These are phyloP conservation scores for Blastobotrys petasosporus DNA, from an alignment of 1,139 yeast genomes.

Conservation along the genomic window DNA sequence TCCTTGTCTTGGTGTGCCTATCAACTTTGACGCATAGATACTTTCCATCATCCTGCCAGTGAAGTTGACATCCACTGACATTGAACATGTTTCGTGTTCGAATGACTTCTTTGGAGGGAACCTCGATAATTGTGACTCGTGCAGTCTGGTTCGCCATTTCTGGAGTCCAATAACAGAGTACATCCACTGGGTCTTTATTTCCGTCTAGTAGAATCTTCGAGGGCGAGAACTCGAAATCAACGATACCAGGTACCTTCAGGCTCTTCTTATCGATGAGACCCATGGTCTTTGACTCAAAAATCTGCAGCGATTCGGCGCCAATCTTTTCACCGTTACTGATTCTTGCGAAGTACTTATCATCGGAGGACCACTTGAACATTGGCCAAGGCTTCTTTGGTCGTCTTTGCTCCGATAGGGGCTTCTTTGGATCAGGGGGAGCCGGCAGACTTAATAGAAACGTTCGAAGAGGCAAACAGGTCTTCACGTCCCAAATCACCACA, in stretches of 20 bases:
- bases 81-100: constrained; percentile 93
- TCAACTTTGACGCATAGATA: constrained; percentile 91
- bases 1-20: constrained; percentile 93
- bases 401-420: constrained; percentile 44
- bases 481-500: constrained; percentile 88
- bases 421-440: constrained; percentile 33
- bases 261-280: constrained; percentile 80
- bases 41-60: constrained; percentile 90
- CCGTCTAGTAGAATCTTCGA: constrained; percentile 66
- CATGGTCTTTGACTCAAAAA: constrained; percentile 69
- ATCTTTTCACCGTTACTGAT: constrained; percentile 61
- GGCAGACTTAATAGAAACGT: constrained; percentile 61
- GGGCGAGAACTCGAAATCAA: constrained; percentile 95
- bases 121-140: constrained; percentile 84
- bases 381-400: constrained; percentile 86
- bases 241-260: constrained; percentile 76
- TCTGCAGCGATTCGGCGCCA: constrained; percentile 56
- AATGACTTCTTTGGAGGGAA: constrained; percentile 74
- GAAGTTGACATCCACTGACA: constrained; percentile 84
- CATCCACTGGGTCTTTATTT: constrained; percentile 25
- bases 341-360: constrained; percentile 93
- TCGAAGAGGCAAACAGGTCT: constrained; percentile 76
- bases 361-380: constrained; percentile 90
- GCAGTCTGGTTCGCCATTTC: constrained; percentile 91
- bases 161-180: constrained; percentile 95